These are phyloP conservation scores for Entomortierella beljakovae DNA, from an alignment of 192 early-diverging fungal genomes.

Conservation along the genomic window DNA sequence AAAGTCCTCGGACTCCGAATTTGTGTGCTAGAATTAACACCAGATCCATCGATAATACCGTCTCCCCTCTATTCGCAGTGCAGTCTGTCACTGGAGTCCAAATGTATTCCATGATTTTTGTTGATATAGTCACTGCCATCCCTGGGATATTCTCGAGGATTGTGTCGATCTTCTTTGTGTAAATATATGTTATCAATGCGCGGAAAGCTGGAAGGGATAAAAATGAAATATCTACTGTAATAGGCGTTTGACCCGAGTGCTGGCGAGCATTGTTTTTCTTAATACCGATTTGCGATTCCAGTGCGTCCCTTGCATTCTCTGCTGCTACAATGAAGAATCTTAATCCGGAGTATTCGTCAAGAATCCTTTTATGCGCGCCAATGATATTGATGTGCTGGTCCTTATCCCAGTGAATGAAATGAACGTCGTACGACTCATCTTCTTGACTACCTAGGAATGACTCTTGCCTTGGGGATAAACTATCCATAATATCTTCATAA, in stretches of 20 bases:
- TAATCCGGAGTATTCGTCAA: not conserved
- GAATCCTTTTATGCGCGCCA: not conserved
- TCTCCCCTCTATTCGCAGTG: not conserved
- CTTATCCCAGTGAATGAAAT: constrained; percentile 9
- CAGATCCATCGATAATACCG: not conserved
- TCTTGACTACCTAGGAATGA: not conserved
- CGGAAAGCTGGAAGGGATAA: not conserved
- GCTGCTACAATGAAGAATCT: not conserved
- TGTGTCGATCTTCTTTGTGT: not conserved
- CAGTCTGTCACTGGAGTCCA: not conserved
- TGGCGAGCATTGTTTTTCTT: not conserved
- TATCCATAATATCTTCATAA: no score
- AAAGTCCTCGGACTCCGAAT: not conserved
- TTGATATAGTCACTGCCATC: not conserved
- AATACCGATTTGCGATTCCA: not conserved
- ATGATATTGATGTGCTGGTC: not conserved
- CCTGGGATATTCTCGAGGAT: not conserved
- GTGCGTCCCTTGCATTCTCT: not conserved
- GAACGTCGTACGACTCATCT: constrained; percentile 4
- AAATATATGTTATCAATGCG: constrained; percentile 3
- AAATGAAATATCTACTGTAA: constrained; percentile 9
- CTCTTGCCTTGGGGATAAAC: not conserved
- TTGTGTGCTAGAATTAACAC: not conserved
- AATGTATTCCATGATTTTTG: not conserved
- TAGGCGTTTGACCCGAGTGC: constrained; percentile 1